Percentiles rank a stretch among this genome's conserved stretches.
These are phyloP conservation scores for Exophiala aquamarina DNA, from an alignment of 2,329 filamentous ascomycete species.

Conservation along the genomic window DNA sequence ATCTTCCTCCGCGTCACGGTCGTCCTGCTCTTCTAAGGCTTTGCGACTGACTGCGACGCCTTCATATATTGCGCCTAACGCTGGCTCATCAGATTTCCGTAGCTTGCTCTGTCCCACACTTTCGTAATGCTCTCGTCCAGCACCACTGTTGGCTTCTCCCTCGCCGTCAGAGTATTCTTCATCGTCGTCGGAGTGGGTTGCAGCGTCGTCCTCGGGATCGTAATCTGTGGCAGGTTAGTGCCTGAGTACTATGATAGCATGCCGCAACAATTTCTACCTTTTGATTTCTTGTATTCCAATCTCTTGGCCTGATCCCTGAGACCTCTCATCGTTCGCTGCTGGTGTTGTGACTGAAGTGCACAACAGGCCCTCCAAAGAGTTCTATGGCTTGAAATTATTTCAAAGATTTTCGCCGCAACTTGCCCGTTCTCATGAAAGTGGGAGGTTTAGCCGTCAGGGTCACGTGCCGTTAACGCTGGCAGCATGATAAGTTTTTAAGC, in stretches of 20 bases:
- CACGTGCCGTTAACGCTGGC: background rate
- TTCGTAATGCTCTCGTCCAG: conserved; percentile 84
- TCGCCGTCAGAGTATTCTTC: conserved; percentile 52
- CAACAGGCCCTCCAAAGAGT: conserved; percentile 1
- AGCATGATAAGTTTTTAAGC: background rate
- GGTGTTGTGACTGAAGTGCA: background rate
- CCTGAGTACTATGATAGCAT: background rate
- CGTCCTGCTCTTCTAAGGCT: conserved; percentile 45
- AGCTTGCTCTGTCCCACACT: conserved; percentile 82
- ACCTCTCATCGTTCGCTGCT: conserved; percentile 11
- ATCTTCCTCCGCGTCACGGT: conserved; percentile 27
- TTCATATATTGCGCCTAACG: conserved; percentile 74
- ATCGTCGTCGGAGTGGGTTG: conserved; percentile 55
- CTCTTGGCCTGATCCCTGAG: conserved; percentile 13
- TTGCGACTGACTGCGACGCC: conserved; percentile 73
- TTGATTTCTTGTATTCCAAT: conserved; percentile 14
- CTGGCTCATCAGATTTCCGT: conserved; percentile 66
- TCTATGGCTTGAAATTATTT: conserved; percentile 1
- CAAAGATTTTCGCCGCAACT: conserved; percentile 16
- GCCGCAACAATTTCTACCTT: conserved; percentile 5
- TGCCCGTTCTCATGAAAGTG: conserved; percentile 13
- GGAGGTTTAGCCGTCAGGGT: conserved; percentile 13
- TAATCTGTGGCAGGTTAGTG: conserved; percentile 58
- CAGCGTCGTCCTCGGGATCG: conserved; percentile 75
- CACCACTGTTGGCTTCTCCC: conserved; percentile 47